A percentile compares a stretch with the other conserved stretches of the same genome.
Conservation (phyloP, 2,329 filamentous ascomycete genomes). For the Tolypocladium capitatum region DNA sequence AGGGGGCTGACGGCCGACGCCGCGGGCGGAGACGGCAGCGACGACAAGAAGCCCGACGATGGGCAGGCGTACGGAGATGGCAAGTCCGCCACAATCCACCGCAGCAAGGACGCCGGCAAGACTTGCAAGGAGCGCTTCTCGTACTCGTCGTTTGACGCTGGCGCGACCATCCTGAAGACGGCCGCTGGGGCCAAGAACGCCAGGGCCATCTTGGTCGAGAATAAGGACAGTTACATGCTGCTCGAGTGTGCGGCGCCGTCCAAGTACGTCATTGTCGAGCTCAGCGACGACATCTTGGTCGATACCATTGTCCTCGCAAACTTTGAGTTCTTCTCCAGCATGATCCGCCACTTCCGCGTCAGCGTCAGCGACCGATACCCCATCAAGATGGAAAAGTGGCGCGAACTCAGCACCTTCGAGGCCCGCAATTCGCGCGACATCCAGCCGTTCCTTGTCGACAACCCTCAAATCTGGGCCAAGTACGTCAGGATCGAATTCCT, state of each 20-base stretch:
- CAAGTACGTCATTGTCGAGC: conserved; percentile 89
- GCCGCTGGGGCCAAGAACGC: conserved; percentile 77
- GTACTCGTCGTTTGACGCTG: conserved; percentile 94
- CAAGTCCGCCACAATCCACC: conserved; percentile 40
- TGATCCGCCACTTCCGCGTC: conserved; percentile 80
- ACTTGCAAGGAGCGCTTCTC: conserved; percentile 98
- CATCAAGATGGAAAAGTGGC: conserved; percentile 86
- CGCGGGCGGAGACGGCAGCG: conserved; percentile 7
- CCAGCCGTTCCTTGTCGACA: conserved; percentile 86
- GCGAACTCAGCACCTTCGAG: conserved; percentile 74
- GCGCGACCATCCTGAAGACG: conserved; percentile 83
- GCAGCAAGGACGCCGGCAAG: conserved; percentile 87
- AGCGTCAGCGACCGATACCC: conserved; percentile 93
- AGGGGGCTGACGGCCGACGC: not conserved
- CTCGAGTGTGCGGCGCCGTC: conserved; percentile 76
- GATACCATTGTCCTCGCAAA: conserved; percentile 97
- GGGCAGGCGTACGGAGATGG: conserved; percentile 33
- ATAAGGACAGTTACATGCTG: conserved; percentile 97
- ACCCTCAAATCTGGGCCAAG: conserved; percentile 89
- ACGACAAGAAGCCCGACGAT: conserved; percentile 16
- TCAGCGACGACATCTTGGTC: conserved; percentile 75
- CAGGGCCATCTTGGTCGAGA: conserved; percentile 82
- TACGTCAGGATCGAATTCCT: conserved; percentile 88
- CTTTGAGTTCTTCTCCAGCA: conserved; percentile 98
- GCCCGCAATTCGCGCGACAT: conserved; percentile 87